Base-by-base conservation (phyloP, 202 grass and related monocot species). In the Tripidium arundinaceum region DNA sequence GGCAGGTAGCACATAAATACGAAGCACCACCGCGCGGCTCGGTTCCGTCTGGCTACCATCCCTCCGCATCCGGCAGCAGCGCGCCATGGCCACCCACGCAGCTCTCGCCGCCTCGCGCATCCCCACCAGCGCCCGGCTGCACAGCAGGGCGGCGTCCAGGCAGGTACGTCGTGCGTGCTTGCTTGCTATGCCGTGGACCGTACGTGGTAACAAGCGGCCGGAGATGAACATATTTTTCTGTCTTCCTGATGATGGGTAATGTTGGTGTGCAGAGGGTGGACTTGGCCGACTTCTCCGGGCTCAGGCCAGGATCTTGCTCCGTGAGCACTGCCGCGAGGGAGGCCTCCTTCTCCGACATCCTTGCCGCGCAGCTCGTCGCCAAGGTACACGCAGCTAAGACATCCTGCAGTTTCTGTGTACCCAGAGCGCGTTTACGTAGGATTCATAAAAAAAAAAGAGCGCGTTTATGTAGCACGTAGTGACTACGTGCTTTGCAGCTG, bases 41-140 rank as follows among this genome's bases (percentile, higher is more conserved):
- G 49, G 11, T 67, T 73, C 19, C 59, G 78, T 69, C 86, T 43
- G 65, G 87, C 67, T 61, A 37, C 14, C 28, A 61, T 26, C 8
- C 8, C 43, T 46, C 74, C n/a, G n/a, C n/a, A n/a, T n/a, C 18
- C 22, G 13, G 59, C 70, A 65, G 72, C 90, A 57, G 59, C 31
- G 58, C 78, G 38, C 70, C 28, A 94, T 94, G 92, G 86, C 92
- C 59, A 88, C 83, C 74, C 88, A 89, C 86, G 92, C 92, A 69
- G 88, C 92, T 38, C 88, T 94, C 60, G 92, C 86, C 58, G 70
- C 88, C 41, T 84, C 92, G 54, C 89, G 92, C 84, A 87, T 91
- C 74, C 92, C 92, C 21, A 42, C 88, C 41, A 70, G 62, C 68
- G 77, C 84, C n/a, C 26, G 88, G 8, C 87, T 80, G 69, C 86